Percentiles rank a stretch among this genome's conserved stretches.
Conservation (phyloP, 176 grass and related monocot species). For the Coix lacrymajobi region DNA sequence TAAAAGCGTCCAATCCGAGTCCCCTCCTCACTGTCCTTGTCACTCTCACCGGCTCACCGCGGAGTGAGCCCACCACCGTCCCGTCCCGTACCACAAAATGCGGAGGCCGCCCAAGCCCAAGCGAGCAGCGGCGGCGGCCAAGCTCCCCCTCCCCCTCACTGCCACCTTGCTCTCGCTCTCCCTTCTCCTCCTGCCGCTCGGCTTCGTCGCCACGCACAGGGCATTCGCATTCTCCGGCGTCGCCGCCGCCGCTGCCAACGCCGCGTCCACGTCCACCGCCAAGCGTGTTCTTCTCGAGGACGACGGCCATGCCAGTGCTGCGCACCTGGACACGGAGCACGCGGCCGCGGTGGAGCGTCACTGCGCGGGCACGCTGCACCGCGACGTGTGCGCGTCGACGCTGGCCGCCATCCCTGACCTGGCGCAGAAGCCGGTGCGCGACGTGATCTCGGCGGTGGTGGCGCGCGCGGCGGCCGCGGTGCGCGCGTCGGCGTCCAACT, state of each 20-base stretch:
- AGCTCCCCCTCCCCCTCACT: neutral
- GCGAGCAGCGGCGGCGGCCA: neutral
- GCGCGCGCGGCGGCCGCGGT: constrained; percentile 51
- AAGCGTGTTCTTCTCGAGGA: neutral
- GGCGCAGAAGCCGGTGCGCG: constrained; percentile 28
- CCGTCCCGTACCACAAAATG: neutral
- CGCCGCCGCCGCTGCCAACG: neutral
- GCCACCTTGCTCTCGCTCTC: neutral
- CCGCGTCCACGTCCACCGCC: neutral
- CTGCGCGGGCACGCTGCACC: constrained; percentile 76
- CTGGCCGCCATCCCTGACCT: constrained; percentile 33
- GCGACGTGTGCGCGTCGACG: constrained; percentile 66
- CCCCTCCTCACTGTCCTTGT: constrained; percentile 16
- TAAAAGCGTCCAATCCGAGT: neutral
- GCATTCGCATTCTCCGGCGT: neutral
- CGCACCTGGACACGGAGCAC: neutral
- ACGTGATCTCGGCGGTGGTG: constrained; percentile 55
- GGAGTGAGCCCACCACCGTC: neutral
- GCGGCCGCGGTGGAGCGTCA: constrained; percentile 41
- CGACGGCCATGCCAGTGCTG: neutral
- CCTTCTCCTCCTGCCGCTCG: constrained; percentile 23
- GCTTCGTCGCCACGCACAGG: constrained; percentile 17
- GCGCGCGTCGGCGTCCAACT: constrained; percentile 48
- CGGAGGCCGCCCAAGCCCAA: neutral
- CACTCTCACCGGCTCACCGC: neutral